Base-by-base conservation (phyloP, 805 yeast species). In the Nakazawaea molendinolei region DNA sequence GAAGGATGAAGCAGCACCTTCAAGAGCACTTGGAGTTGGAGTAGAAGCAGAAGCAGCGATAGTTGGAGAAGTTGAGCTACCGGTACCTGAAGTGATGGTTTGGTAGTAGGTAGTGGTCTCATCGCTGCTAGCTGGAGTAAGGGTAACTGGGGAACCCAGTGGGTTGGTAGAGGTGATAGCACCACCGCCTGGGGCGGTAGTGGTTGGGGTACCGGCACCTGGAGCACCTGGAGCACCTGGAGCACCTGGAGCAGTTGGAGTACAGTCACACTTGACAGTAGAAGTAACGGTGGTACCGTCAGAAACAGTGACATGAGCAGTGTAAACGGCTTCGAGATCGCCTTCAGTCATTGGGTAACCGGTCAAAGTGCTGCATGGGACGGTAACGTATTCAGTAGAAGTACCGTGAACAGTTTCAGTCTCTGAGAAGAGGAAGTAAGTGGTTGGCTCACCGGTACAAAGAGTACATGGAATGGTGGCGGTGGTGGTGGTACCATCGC, bases 331-430 rank as follows among this genome's bases (percentile, higher is more conserved):
- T 5, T 18, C 35, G 4, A 31, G 32, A 9, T n/a, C 23, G 4
- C 35, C 31, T 18, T 36, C 39, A 15, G 39, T 36, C 8, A 28
- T 27, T 21, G 49, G 45, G 13, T 47, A 29, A 18, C 52, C 43
- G 21, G 49, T 44, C 33, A 41, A 36, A 9, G 35, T 36, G 20
- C 36, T 27, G 20, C 40, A 38, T 18, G 40, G 36, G 9, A 33
- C 36, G 10, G 36, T 28, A 16, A 20, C 26, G 10, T 19, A 14
- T 5, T 20, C 15, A 5, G 40, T 32, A 5, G 21, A 17, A 1
- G 17, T 13, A 16, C 42, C 42, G 5, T 18, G 13, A 15, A 35
- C 31, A 14, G 34, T 35, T n/a, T 30, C 35, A 8, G 36, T 22
- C 7, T 25, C 29, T 4, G 39, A 31, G 31, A 20, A 33, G 24